Base-by-base conservation (phyloP, 192 early-diverging fungal genomes). In the Umbelopsis sp. region DNA sequence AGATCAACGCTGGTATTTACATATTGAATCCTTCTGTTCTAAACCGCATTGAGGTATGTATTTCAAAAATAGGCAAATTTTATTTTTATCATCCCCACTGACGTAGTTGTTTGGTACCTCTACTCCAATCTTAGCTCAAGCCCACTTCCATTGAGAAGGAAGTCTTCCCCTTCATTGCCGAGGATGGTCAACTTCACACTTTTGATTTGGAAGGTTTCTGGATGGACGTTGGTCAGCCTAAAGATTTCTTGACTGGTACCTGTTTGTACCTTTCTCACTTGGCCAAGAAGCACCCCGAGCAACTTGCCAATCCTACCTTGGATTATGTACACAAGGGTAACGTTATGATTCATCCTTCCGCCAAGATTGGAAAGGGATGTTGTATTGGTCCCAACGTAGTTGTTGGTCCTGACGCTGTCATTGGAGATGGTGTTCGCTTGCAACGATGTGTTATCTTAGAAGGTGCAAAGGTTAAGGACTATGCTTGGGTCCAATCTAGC, bases 151-250 rank as follows among this genome's bases (percentile, higher is more conserved):
- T 99, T 74, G 98, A 99, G 82, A 97, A 95, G 82, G 97, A 98
- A 75, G 86, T 97, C 14, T 99, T 99, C 89, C 98, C 98, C 25
- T 66, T 70, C 66, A 97, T 99, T 91, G 97, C 97, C 12, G 67
- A 76, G 7, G 98, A 96, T 74, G 68, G 71, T 31, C 88, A 97
- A 81, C 88, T 99, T 54, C 95, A 98, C 86, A 88, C 93, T 24
- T 96, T 97, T 77, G 93, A 94, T 36, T 87, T 99, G 56, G 91
- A 94, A 47, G 96, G 96, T 72, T 98, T 93, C 89, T 99, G 98
- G 98, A 96, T 96, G 91, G 98, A 99, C 80, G 97, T 99, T 69
- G 98, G 98, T 43, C 98, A 99, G 81, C 98, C 98, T 66, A 97
- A 96, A 82, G 98, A 99, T 81, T 99, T 91, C 80, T 85, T 99